Conservation (phyloP, 2,329 filamentous ascomycete genomes). For the Aspergillus sp. region DNA sequence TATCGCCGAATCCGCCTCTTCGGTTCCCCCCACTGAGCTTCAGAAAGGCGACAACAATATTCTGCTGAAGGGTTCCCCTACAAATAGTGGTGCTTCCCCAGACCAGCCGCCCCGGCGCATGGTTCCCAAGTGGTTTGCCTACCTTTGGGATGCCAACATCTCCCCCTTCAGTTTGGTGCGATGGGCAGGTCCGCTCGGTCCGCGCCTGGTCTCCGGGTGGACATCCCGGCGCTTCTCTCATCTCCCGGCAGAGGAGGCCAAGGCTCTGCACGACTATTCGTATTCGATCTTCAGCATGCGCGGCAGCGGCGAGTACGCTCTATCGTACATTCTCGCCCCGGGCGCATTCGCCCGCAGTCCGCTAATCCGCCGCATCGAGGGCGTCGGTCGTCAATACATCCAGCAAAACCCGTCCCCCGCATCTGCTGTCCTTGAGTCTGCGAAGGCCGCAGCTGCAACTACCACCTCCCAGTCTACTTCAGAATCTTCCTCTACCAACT, state of each 20-base stretch:
- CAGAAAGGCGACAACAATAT: constrained; percentile 54
- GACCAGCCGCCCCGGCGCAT: constrained; percentile 58
- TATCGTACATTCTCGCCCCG: constrained; percentile 89
- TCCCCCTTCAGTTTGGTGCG: constrained; percentile 92
- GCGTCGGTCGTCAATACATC: constrained; percentile 73
- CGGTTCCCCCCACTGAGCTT: constrained; percentile 24
- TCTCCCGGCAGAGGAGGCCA: constrained; percentile 74
- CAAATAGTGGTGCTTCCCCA: constrained; percentile 27
- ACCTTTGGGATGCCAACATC: constrained; percentile 95
- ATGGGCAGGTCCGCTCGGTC: constrained; percentile 84
- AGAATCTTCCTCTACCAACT: constrained; percentile 38
- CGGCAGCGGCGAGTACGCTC: constrained; percentile 89
- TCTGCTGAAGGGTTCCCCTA: constrained; percentile 45
- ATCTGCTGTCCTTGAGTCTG: constrained; percentile 13
- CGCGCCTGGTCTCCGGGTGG: constrained; percentile 91
- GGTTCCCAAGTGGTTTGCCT: constrained; percentile 82
- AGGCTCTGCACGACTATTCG: constrained; percentile 86
- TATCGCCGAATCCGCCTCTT: constrained; percentile 31
- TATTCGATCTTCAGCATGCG: constrained; percentile 92
- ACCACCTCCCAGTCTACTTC: constrained; percentile 35
- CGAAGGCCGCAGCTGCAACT: constrained; percentile 21
- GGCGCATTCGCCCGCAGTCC: constrained; percentile 89
- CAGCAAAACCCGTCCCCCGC: constrained; percentile 26
- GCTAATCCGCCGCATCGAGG: constrained; percentile 81
- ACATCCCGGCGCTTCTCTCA: constrained; percentile 90